phyloP scores from a whole-genome alignment of 1,284 basidiomycete species.

The Irpex sp. region DNA sequence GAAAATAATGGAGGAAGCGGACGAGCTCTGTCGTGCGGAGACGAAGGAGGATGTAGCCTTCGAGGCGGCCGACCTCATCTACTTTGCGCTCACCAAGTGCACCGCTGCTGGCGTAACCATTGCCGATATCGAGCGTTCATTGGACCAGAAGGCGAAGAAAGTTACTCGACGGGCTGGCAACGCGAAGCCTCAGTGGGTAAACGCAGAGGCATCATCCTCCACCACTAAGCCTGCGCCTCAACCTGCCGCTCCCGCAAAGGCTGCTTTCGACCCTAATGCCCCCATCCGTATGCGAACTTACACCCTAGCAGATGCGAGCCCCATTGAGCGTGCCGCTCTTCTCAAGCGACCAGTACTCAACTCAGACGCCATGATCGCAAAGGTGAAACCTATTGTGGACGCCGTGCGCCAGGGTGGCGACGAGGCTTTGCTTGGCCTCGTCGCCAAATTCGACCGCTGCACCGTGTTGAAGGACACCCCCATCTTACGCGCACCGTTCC shows the following conservation, averaged over 20 bases:
- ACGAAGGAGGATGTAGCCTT: slow-evolving; percentile 88
- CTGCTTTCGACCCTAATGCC: slow-evolving; percentile 30
- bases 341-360: slow-evolving; percentile 90
- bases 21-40: slow-evolving; percentile 88
- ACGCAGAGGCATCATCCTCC: slow-evolving; percentile 30
- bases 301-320: slow-evolving; percentile 52
- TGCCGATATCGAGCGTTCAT: slow-evolving; percentile 80
- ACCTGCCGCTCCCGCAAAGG: slow-evolving; percentile 23
- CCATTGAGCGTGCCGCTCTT: slow-evolving; percentile 62
- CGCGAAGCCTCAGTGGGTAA: slow-evolving; percentile 84
- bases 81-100: slow-evolving; percentile 91
- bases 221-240: slow-evolving; percentile 20
- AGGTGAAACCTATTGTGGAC: slow-evolving; percentile 94
- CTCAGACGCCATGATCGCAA: slow-evolving; percentile 92
- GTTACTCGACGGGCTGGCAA: slow-evolving; percentile 89
- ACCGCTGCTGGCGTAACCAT: slow-evolving; percentile 82
- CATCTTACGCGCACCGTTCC: slow-evolving; percentile 64
- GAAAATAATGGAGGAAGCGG: slow-evolving; percentile 98
- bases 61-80: slow-evolving; percentile 94
- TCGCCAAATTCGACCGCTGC: slow-evolving; percentile 87
- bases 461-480: slow-evolving; percentile 61
- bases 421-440: slow-evolving; percentile 82
- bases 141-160: slow-evolving; percentile 87
- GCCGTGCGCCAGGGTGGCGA: slow-evolving; percentile 86
- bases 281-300: slow-evolving; percentile 77